Evolutionary conservation across 805 yeast genomes (phyloP).

Genomic region (Saccharomycopsis fibuligera): DNA sequence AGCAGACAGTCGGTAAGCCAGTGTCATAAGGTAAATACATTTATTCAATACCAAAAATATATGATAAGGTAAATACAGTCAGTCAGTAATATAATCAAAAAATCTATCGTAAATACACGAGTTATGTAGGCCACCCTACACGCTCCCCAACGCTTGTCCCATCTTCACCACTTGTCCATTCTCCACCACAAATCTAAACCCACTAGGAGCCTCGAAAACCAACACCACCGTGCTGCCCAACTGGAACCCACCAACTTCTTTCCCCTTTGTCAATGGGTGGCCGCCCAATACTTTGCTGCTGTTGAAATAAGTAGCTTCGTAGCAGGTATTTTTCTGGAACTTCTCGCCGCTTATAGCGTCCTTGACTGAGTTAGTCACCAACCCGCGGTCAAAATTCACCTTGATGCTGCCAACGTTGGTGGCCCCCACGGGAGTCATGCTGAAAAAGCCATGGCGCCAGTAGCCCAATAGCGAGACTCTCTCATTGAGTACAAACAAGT

Average conservation of each 20-base stretch:
- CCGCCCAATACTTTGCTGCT: constrained; percentile 79
- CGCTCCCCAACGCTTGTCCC: constrained; percentile 73
- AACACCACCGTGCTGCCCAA: constrained; percentile 95
- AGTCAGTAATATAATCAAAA: too few relatives aligned
- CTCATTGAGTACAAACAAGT: constrained; percentile 86
- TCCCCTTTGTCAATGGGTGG: constrained; percentile 81
- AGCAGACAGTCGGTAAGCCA: too few relatives aligned
- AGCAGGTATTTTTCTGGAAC: constrained; percentile 71
- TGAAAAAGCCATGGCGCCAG: constrained; percentile 95
- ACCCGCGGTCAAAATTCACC: constrained; percentile 83
- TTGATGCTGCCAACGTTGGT: constrained; percentile 96
- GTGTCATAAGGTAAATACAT: too few relatives aligned
- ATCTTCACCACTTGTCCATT: constrained; percentile 75
- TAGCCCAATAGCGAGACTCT: constrained; percentile 91
- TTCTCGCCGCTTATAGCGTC: constrained; percentile 45
- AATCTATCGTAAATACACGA: too few relatives aligned
- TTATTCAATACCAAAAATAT: too few relatives aligned
- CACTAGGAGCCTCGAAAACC: constrained; percentile 87
- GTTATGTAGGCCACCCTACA: too few relatives aligned
- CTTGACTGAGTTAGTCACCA: constrained; percentile 73
- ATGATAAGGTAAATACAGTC: too few relatives aligned
- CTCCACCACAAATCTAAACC: constrained; percentile 61
- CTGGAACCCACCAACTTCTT: constrained; percentile 95
- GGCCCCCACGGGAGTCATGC: constrained; percentile 99
- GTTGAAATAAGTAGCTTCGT: constrained; percentile 85